Conservation (phyloP, 768 basidiomycete genomes). For the Mycena crocata region DNA sequence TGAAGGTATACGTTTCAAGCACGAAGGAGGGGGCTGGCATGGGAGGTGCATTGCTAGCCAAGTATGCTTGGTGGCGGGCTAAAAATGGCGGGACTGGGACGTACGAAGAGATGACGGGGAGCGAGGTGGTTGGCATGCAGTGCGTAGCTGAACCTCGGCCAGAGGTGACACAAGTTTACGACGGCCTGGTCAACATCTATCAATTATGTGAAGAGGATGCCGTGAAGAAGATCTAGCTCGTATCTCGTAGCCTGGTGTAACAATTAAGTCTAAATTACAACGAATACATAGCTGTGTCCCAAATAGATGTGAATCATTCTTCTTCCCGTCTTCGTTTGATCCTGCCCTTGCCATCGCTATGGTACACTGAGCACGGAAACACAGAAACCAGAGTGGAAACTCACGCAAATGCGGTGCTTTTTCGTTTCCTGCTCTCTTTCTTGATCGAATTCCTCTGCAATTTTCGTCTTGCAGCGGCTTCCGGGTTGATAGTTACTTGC, state of each 20-base stretch:
- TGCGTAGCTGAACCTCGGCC: conserved; percentile 70
- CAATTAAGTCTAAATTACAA: conserved; percentile 13
- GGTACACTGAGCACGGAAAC: neutral
- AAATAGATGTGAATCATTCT: conserved; percentile 32
- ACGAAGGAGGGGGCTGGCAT: conserved; percentile 79
- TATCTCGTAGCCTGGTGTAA: neutral
- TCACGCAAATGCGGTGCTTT: conserved; percentile 69
- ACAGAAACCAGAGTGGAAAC: conserved; percentile 42
- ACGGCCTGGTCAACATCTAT: conserved; percentile 64
- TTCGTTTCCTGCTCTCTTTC: conserved; percentile 89
- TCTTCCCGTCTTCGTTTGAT: conserved; percentile 58
- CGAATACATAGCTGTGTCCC: neutral
- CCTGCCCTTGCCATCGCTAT: conserved; percentile 63
- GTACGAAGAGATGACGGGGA: conserved; percentile 74
- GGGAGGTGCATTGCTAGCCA: conserved; percentile 79
- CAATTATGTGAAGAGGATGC: conserved; percentile 67
- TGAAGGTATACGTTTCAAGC: conserved; percentile 76
- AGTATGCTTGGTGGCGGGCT: conserved; percentile 76
- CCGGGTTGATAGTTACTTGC: conserved; percentile 79
- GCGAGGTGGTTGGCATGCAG: conserved; percentile 62
- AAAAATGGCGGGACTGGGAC: conserved; percentile 55
- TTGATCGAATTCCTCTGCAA: conserved; percentile 77
- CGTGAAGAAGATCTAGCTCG: conserved; percentile 36
- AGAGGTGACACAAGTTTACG: conserved; percentile 62
- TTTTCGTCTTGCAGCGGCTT: conserved; percentile 81